Conservation (phyloP, 257 asterid species). For the Plantago elongata region DNA sequence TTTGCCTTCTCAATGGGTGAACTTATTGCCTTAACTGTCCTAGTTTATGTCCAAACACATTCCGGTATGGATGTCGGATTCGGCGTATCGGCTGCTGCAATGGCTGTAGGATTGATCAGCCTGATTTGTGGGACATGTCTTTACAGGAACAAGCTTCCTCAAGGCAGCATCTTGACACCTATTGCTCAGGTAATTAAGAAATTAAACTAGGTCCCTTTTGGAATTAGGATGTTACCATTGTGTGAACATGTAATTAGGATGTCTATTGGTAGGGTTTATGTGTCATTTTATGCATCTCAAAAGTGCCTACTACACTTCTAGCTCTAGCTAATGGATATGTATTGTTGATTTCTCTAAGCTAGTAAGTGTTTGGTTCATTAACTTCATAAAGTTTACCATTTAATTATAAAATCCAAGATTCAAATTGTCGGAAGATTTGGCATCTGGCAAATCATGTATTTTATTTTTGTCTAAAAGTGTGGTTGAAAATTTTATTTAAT, state of each 20-base stretch:
- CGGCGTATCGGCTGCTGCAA: constrained; percentile 81
- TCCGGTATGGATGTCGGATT: constrained; percentile 97
- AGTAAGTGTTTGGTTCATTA: constrained; percentile 10
- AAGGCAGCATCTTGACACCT: constrained; percentile 71
- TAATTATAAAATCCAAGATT: constrained; percentile 23
- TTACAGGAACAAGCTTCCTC: constrained; percentile 81
- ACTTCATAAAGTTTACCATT: constrained; percentile 19
- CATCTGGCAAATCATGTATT: constrained; percentile 22
- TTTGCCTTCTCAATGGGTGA: constrained; percentile 89
- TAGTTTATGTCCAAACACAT: constrained; percentile 87
- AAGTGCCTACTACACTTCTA: too few species aligned
- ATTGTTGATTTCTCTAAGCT: too few species aligned
- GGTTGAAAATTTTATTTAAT: not conserved
- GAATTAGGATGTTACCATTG: not conserved
- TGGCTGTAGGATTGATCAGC: constrained; percentile 73
- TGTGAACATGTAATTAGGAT: constrained; percentile 5
- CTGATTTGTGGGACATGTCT: constrained; percentile 49
- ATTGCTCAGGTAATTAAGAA: constrained; percentile 57
- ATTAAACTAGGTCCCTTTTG: not conserved
- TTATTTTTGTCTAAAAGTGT: not conserved
- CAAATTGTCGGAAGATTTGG: constrained; percentile 44
- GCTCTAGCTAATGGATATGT: too few species aligned
- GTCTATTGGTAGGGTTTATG: constrained; percentile 14
- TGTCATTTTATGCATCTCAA: constrained; percentile 15
- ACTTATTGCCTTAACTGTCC: constrained; percentile 66